phyloP scores from a whole-genome alignment of 208 protist species.

The Leishmania aethiopica region DNA sequence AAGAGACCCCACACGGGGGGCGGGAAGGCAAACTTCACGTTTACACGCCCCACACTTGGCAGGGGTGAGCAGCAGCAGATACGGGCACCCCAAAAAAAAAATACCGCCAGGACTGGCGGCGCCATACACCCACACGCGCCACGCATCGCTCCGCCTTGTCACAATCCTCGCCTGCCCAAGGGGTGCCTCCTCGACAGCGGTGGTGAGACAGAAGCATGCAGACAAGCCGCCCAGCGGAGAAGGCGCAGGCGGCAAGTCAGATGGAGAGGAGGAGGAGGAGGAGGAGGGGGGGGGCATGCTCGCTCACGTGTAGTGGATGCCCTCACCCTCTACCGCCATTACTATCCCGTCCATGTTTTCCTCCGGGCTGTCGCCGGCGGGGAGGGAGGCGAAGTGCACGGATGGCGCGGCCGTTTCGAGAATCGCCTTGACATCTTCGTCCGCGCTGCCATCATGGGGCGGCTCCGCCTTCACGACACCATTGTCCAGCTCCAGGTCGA shows the following conservation, averaged over 20 bases:
- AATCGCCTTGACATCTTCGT: background rate
- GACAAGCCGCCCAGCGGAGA: background rate
- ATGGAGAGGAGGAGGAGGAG: background rate
- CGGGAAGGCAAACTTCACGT: background rate
- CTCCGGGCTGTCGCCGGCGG: background rate
- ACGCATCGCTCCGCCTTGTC: background rate
- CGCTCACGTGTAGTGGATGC: background rate
- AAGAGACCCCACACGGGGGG: background rate
- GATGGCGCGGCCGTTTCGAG: background rate
- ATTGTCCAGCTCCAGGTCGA: constrained; percentile 16
- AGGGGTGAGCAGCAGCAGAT: background rate
- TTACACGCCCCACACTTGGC: background rate
- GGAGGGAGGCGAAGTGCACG: constrained; percentile 10
- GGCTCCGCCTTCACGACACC: background rate
- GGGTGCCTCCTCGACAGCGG: background rate
- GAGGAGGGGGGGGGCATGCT: background rate
- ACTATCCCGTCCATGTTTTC: constrained; percentile 16
- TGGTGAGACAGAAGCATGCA: background rate
- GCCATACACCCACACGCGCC: background rate
- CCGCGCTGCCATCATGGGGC: background rate
- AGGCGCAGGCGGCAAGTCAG: constrained; percentile 4
- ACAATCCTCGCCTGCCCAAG: background rate
- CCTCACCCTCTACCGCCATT: background rate
- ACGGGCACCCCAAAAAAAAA: background rate
- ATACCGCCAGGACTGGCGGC: background rate